Base-by-base conservation (phyloP, 768 basidiomycete species). In the Phallus indusiatus region DNA sequence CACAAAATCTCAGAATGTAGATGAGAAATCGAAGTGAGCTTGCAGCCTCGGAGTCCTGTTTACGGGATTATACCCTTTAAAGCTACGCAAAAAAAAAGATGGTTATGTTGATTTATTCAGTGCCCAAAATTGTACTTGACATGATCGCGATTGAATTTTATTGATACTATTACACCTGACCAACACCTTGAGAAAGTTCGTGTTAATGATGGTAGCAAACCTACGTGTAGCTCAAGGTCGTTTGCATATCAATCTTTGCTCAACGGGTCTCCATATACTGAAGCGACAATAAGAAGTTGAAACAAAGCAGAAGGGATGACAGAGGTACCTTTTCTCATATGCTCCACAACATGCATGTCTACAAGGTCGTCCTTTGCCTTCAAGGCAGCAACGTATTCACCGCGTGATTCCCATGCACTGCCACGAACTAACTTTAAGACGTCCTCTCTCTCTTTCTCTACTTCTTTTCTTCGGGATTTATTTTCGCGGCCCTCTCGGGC, bases 361-460 rank as follows among this genome's bases (percentile, higher is more conserved):
- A 59, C 57, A 34, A 59, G 57, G 20, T 59, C 57, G 35, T 59
- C 57, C 50, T 51, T 59, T 42, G 35, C 17, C 33, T 48, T 56
- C 11, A 46, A 47, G 8, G 55, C 6, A 18, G 10, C 1, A 20
- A 16, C 14, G 20, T 42, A 24, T 12, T 35, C 55, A 33, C 55
- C 46, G 12, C 33, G 5, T 22, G 37, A 12, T 16, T 56, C 55
- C 42, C 37, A 48, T 6, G 17, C 2, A 10, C n/a, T 24, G n/a
- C 14, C 11, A 49, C 55, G 28, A 7, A 28, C 55, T 17, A 20
- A 34, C 33, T 48, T 56, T 1, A 18, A 28, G 9, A 34, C 50
- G n/a, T 59, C 49, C 10, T 59, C 57, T 37, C 46, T 47, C 18
- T 51, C 57, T 16, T 11, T 52, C 16, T 33, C 54, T 17, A 18